These are phyloP conservation scores for Leccinum uliginosum DNA, from an alignment of 768 basidiomycete genomes.

Conservation along the genomic window DNA sequence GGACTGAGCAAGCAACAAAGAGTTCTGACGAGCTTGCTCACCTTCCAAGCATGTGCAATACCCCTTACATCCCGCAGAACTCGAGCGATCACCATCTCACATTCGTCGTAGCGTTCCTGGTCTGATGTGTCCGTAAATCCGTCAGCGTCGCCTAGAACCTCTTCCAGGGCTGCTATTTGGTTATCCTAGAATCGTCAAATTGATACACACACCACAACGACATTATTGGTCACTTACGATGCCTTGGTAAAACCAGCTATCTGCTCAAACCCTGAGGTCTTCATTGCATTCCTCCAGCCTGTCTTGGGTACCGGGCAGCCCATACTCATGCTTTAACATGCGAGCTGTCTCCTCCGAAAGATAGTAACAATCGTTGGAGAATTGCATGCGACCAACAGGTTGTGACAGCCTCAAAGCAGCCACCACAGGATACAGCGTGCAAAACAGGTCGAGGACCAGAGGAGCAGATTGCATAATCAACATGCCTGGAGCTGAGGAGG, in stretches of 20 bases:
- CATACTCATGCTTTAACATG: constrained; percentile 27
- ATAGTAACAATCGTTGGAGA: constrained; percentile 79
- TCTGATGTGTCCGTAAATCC: constrained; percentile 68
- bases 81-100: constrained; percentile 62
- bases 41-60: constrained; percentile 69
- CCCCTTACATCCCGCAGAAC: constrained; percentile 60
- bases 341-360: constrained; percentile 47
- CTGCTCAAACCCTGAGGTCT: constrained; percentile 50
- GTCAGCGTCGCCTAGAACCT: constrained; percentile 48
- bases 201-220: not conserved
- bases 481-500: constrained; percentile 41
- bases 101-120: constrained; percentile 73
- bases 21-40: constrained; percentile 30
- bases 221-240: constrained; percentile 46
- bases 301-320: constrained; percentile 33
- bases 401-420: constrained; percentile 45
- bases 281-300: constrained; percentile 49
- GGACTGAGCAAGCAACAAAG: not conserved
- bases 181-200: constrained; percentile 17
- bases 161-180: constrained; percentile 26
- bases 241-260: constrained; percentile 67
- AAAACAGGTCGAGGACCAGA: constrained; percentile 71
- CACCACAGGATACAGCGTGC: constrained; percentile 71
- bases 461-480: constrained; percentile 59
- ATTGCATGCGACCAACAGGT: constrained; percentile 60